phyloP scores from a whole-genome alignment of 139 green algal species.

The Pycnococcus provasolii region DNA sequence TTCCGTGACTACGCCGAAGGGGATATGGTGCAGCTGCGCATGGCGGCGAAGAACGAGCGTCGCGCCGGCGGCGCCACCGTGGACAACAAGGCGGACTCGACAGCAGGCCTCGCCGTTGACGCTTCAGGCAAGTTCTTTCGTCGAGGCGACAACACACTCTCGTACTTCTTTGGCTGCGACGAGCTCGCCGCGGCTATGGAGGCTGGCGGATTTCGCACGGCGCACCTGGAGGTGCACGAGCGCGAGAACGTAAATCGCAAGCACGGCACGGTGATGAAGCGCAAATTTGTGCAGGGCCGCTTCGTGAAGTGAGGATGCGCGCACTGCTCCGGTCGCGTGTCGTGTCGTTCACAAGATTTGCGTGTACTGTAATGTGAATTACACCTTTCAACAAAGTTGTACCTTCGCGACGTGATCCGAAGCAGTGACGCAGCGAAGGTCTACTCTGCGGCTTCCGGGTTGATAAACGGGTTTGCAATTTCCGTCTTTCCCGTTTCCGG shows the following conservation, averaged over 20 bases:
- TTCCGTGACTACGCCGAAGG: constrained; percentile 13
- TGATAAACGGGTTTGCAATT: constrained; percentile 72
- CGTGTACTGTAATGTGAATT: too few relatives aligned
- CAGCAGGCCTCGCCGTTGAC: too few relatives aligned
- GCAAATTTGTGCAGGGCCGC: constrained; percentile 5
- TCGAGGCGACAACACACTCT: constrained; percentile 2
- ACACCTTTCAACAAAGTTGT: too few relatives aligned
- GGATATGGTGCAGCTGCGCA: not conserved
- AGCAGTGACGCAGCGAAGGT: too few relatives aligned
- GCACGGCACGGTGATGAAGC: not conserved
- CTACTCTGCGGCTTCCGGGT: not conserved
- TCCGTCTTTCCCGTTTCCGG: constrained; percentile 73
- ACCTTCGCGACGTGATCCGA: too few relatives aligned
- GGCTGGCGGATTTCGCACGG: not conserved
- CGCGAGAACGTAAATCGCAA: constrained; percentile 12
- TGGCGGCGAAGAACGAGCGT: constrained; percentile 2
- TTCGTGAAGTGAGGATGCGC: not conserved
- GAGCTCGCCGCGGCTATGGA: not conserved
- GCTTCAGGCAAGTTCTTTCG: not conserved
- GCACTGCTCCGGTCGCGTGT: too few relatives aligned
- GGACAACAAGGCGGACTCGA: not conserved
- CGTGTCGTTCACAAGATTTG: too few relatives aligned
- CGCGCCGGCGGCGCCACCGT: not conserved
- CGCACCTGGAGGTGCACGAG: not conserved
- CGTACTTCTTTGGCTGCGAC: not conserved